phyloP scores from a whole-genome alignment of 768 basidiomycete genomes.

The Piloderma croceum region DNA sequence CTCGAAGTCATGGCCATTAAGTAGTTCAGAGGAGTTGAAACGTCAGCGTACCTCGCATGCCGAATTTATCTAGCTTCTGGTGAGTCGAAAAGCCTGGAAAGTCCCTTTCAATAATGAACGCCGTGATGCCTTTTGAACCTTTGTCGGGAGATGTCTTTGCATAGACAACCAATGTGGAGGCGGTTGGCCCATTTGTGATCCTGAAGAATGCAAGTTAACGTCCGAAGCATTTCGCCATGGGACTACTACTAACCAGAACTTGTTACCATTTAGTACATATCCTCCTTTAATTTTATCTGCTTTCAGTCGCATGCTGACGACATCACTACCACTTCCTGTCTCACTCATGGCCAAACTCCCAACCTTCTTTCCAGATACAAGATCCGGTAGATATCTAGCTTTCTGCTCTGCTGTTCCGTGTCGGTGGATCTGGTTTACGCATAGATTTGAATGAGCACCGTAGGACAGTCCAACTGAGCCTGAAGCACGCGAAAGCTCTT shows the following conservation, averaged over 20 bases:
- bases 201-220: too few relatives aligned
- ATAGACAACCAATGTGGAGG: slow-evolving; percentile 89
- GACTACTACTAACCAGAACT: slow-evolving; percentile 90
- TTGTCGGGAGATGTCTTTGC: slow-evolving; percentile 78
- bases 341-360: slow-evolving; percentile 96
- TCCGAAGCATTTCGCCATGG: too few relatives aligned
- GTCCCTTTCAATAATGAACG: slow-evolving; percentile 82
- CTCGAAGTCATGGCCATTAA: too few relatives aligned
- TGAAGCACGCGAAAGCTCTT: slow-evolving; percentile 84
- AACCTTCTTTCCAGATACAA: slow-evolving; percentile 76
- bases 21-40: too few relatives aligned
- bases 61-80: slow-evolving; percentile 91
- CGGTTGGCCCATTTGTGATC: slow-evolving; percentile 93
- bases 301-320: slow-evolving; percentile 86
- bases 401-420: slow-evolving; percentile 84
- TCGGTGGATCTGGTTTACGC: slow-evolving; percentile 79
- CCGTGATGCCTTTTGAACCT: slow-evolving; percentile 84
- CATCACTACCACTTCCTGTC: slow-evolving; percentile 86
- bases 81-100: slow-evolving; percentile 85
- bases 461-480: slow-evolving; percentile 91
- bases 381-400: slow-evolving; percentile 73
- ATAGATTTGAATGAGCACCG: slow-evolving; percentile 88
- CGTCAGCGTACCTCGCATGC: too few relatives aligned
- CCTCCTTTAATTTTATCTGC: slow-evolving; percentile 76
- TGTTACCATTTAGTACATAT: slow-evolving; percentile 81